Evolutionary conservation across 805 yeast species (phyloP).

Genomic region (Ogataea polymorpha): DNA sequence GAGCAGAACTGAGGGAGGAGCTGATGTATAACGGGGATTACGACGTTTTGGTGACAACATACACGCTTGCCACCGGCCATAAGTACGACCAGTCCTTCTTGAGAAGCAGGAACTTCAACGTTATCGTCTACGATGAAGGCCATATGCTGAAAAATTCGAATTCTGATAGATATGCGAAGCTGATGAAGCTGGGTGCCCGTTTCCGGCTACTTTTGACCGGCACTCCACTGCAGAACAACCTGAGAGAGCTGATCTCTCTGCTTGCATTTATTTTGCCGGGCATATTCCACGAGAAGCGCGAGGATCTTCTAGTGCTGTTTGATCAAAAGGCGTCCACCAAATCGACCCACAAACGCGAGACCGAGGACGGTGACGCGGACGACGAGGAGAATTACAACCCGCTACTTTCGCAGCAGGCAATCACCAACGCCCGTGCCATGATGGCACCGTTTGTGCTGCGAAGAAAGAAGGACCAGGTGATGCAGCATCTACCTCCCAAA

Average conservation of each 20-base stretch:
- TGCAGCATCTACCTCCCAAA: slow-evolving; percentile 83
- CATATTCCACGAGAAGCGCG: slow-evolving; percentile 75
- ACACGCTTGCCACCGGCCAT: slow-evolving; percentile 84
- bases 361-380: slow-evolving; percentile 13
- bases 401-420: slow-evolving; percentile 84
- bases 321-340: slow-evolving; percentile 81
- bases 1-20: slow-evolving; percentile 78
- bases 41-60: slow-evolving; percentile 94
- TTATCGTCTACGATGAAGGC: slow-evolving; percentile 95
- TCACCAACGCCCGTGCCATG: slow-evolving; percentile 91
- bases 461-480: slow-evolving; percentile 87
- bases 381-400: slow-evolving; percentile 63
- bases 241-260: slow-evolving; percentile 84
- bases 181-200: slow-evolving; percentile 80
- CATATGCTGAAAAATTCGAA: slow-evolving; percentile 91
- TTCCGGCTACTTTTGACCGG: slow-evolving; percentile 90
- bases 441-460: slow-evolving; percentile 97
- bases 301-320: slow-evolving; percentile 77
- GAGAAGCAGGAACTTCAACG: slow-evolving; percentile 71
- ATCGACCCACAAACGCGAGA: slow-evolving; percentile 27
- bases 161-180: slow-evolving; percentile 80
- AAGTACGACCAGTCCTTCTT: slow-evolving; percentile 79
- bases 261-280: slow-evolving; percentile 87
- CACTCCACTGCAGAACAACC: slow-evolving; percentile 93
- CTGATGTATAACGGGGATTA: slow-evolving; percentile 51